Conservation (phyloP, 2,329 filamentous ascomycete species). For the Aspergillus pseudotamarii region DNA sequence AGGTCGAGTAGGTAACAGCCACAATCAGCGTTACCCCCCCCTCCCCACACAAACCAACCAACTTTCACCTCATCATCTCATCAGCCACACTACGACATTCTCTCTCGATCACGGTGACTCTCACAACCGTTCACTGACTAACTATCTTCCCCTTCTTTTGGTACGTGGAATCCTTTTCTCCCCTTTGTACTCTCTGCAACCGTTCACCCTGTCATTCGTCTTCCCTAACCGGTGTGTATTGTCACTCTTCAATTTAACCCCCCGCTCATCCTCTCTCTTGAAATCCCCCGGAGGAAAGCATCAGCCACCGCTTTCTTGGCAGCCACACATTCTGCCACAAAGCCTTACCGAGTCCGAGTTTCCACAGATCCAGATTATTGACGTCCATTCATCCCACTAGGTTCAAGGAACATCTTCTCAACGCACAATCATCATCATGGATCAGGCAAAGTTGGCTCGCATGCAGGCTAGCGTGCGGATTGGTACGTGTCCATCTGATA, state of each 20-base stretch:
- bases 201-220: not conserved
- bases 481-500: constrained; percentile 58
- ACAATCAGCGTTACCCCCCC: not conserved
- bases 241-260: not conserved
- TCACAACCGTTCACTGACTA: not conserved
- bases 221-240: not conserved
- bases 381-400: constrained; percentile 17
- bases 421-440: constrained; percentile 51
- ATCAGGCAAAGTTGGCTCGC: constrained; percentile 67
- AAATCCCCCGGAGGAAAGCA: not conserved
- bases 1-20: not conserved
- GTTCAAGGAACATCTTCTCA: constrained; percentile 21
- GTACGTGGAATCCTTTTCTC: not conserved
- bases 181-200: not conserved
- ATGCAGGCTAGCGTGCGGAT: constrained; percentile 70
- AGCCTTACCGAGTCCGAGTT: constrained; percentile 17
- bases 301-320: constrained; percentile 8
- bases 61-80: not conserved
- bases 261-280: not conserved
- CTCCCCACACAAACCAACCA: constrained; percentile 7
- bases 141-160: not conserved
- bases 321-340: constrained; percentile 18
- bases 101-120: not conserved
- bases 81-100: not conserved
- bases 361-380: constrained; percentile 19